phyloP scores from a whole-genome alignment of 305 asterid species.

The Striga hermonthica region DNA sequence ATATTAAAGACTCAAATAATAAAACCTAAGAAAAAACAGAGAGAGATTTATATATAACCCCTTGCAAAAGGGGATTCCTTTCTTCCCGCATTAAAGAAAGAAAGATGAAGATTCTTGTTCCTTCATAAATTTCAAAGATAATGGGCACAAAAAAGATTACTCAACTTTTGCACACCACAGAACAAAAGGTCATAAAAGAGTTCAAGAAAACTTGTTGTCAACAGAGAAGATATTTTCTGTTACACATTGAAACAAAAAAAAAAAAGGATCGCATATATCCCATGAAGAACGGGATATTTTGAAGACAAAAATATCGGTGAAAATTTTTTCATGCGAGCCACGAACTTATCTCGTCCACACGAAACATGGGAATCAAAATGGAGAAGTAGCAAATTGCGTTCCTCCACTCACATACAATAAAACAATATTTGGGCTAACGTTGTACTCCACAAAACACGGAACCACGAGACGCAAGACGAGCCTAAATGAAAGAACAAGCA shows the following conservation, averaged over 20 bases:
- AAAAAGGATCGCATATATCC: constrained; percentile 23
- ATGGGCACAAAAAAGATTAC: constrained; percentile 14
- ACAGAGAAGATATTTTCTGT: constrained; percentile 26
- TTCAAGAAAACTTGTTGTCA: constrained; percentile 3
- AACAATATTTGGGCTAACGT: background rate
- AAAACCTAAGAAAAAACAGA: background rate
- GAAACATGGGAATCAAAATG: constrained; percentile 3
- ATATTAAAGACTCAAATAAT: background rate
- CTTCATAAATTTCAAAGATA: constrained; percentile 20
- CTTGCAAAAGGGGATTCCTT: constrained; percentile 32
- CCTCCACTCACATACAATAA: constrained; percentile 21
- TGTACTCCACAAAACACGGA: background rate
- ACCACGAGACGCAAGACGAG: background rate
- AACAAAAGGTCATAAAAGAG: constrained; percentile 7
- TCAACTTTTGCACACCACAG: constrained; percentile 22
- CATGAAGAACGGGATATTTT: constrained; percentile 31
- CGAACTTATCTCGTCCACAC: constrained; percentile 7
- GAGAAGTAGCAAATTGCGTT: constrained; percentile 9
- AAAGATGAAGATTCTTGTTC: constrained; percentile 27
- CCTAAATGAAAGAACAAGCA: background rate
- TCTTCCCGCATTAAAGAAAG: constrained; percentile 25
- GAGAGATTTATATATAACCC: constrained; percentile 28
- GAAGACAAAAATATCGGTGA: constrained; percentile 4
- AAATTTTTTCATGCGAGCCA: background rate
- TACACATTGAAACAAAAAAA: background rate